Conservation (phyloP, 2,329 filamentous ascomycete species). For the Fusarium sp. region DNA sequence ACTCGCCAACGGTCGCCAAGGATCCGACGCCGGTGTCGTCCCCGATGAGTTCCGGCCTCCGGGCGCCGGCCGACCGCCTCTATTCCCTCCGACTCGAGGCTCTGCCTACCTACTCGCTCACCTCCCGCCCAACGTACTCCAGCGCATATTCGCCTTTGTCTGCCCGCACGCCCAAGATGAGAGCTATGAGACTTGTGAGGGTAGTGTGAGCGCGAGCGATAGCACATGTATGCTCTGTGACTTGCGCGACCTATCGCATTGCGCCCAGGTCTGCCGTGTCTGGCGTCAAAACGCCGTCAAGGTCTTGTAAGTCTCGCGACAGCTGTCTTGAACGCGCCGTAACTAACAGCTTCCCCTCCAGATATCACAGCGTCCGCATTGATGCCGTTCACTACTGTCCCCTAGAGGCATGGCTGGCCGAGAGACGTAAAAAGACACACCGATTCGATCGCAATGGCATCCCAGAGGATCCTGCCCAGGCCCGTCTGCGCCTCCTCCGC, state of each 20-base stretch:
- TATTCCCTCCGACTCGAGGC: constrained; percentile 53
- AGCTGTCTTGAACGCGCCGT: neutral
- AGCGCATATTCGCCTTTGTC: constrained; percentile 82
- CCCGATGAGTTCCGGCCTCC: constrained; percentile 47
- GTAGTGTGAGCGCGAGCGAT: constrained; percentile 72
- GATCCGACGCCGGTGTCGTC: constrained; percentile 39
- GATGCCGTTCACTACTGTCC: constrained; percentile 96
- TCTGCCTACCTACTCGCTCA: constrained; percentile 60
- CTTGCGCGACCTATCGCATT: constrained; percentile 86
- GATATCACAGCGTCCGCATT: constrained; percentile 90
- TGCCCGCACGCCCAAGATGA: constrained; percentile 86
- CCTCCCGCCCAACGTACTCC: constrained; percentile 77
- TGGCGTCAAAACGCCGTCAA: constrained; percentile 71
- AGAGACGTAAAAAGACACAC: constrained; percentile 80
- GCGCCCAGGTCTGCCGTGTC: constrained; percentile 76
- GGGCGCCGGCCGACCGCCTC: constrained; percentile 40
- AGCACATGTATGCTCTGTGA: constrained; percentile 95
- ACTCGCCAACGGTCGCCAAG: constrained; percentile 39
- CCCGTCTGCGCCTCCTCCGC: constrained; percentile 81
- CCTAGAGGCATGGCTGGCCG: constrained; percentile 83
- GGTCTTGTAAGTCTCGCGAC: constrained; percentile 69
- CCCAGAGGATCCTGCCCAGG: constrained; percentile 82
- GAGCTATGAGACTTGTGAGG: constrained; percentile 85
- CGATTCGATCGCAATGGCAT: constrained; percentile 82
- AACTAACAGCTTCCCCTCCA: constrained; percentile 50